These are phyloP conservation scores for Leavenworthia alabamica DNA, from an alignment of 345 rosid species.

Conservation along the genomic window DNA sequence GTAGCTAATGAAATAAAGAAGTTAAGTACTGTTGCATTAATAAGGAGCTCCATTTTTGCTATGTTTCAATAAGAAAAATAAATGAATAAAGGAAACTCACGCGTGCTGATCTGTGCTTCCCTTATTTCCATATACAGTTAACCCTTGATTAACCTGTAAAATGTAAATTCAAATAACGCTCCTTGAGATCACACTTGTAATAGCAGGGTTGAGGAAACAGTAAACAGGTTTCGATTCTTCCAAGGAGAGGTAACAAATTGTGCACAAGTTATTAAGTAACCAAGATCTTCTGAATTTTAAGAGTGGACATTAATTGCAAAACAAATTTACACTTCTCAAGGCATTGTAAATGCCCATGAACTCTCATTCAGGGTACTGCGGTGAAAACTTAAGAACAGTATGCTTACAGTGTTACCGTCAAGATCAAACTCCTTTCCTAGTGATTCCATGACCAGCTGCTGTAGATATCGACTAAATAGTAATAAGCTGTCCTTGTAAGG, in stretches of 20 bases:
- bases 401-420: conserved; percentile 82
- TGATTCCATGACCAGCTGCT: conserved; percentile 98
- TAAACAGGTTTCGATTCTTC: background rate
- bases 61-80: background rate
- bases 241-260: background rate
- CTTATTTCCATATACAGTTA: conserved; percentile 93
- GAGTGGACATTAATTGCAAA: background rate
- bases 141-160: conserved; percentile 91
- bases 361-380: background rate
- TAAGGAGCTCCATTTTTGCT: background rate
- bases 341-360: conserved; percentile 1
- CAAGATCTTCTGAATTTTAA: background rate
- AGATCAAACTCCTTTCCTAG: conserved; percentile 97
- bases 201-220: conserved; percentile 10
- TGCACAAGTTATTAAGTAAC: background rate
- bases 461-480: conserved; percentile 86
- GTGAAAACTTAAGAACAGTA: background rate
- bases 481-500: conserved; percentile 97
- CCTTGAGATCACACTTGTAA: conserved; percentile 3
- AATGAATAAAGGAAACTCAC: conserved; percentile 43
- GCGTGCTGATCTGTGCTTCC: conserved; percentile 99
- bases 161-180: conserved; percentile 37
- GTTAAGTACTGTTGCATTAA: background rate
- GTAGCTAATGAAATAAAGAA: conserved; percentile 45
- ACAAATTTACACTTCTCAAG: background rate